Evolutionary conservation across 2,329 filamentous ascomycete species (phyloP).

Genomic region (Cercospora zeina): DNA sequence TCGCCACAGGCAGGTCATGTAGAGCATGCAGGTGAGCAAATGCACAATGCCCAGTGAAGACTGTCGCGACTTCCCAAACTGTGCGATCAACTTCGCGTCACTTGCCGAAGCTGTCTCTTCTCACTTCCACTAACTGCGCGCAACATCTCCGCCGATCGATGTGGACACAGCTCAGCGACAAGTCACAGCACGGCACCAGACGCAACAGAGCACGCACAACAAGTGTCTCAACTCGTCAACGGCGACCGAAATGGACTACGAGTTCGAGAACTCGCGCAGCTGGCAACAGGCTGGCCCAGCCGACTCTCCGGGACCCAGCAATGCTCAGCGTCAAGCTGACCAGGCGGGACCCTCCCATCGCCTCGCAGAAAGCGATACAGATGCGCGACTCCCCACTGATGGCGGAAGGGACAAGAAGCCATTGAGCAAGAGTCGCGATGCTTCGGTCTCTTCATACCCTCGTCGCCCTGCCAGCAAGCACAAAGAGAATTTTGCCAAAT

Average conservation of each 20-base stretch:
- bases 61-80: background rate
- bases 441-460: background rate
- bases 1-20: background rate
- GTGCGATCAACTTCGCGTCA: background rate
- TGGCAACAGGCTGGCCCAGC: conserved; percentile 23
- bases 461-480: background rate
- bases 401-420: background rate
- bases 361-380: background rate
- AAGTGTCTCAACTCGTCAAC: too few species aligned
- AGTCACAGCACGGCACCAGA: background rate
- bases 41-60: background rate
- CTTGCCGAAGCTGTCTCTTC: background rate
- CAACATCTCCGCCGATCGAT: background rate
- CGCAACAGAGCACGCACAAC: background rate
- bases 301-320: background rate
- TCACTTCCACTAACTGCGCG: background rate
- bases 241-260: conserved; percentile 23
- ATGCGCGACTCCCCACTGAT: background rate
- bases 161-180: background rate
- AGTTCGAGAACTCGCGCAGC: conserved; percentile 26
- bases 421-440: background rate
- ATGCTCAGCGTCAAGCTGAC: background rate
- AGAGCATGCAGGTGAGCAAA: background rate
- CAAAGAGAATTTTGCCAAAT: conserved; percentile 26
- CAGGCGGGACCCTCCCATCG: background rate